A percentile compares a stretch with the other conserved stretches of the same genome.
Conservation (phyloP, 768 basidiomycete genomes). For the Obba rivulosa region DNA sequence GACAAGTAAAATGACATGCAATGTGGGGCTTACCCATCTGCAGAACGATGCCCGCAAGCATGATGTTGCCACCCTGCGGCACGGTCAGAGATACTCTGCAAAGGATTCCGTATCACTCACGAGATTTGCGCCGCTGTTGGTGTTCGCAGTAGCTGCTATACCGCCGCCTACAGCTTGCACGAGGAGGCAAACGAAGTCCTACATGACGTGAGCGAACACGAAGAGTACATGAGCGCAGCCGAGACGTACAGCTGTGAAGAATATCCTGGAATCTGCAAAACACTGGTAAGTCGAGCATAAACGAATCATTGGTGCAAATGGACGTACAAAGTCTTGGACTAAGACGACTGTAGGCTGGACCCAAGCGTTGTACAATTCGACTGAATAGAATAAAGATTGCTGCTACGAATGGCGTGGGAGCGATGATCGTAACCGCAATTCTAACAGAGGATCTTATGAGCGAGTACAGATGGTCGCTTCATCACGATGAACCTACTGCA, state of each 20-base stretch:
- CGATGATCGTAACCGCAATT: slow-evolving; percentile 8
- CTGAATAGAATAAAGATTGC: slow-evolving; percentile 52
- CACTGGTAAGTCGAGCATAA: neutral
- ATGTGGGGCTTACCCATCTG: slow-evolving; percentile 18
- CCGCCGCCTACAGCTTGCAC: slow-evolving; percentile 37
- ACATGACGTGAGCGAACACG: slow-evolving; percentile 4
- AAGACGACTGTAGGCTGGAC: slow-evolving; percentile 47
- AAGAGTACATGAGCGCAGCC: neutral
- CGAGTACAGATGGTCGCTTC: neutral
- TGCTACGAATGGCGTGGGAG: slow-evolving; percentile 51
- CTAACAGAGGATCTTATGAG: neutral
- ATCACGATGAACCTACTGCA: slow-evolving; percentile 7
- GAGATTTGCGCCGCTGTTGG: slow-evolving; percentile 7
- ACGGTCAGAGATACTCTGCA: neutral
- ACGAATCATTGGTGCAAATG: neutral
- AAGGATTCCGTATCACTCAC: neutral
- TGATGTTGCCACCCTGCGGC: slow-evolving; percentile 23
- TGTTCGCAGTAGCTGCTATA: slow-evolving; percentile 17
- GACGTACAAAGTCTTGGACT: slow-evolving; percentile 24
- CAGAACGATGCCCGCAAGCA: slow-evolving; percentile 24
- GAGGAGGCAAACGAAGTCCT: slow-evolving; percentile 34
- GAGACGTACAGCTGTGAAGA: slow-evolving; percentile 23
- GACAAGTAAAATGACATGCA: too few species aligned
- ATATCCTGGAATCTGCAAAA: slow-evolving; percentile 22
- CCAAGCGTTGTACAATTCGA: slow-evolving; percentile 37